Conservation (phyloP, 1,284 basidiomycete genomes). For the Boletus semigastroideus region DNA sequence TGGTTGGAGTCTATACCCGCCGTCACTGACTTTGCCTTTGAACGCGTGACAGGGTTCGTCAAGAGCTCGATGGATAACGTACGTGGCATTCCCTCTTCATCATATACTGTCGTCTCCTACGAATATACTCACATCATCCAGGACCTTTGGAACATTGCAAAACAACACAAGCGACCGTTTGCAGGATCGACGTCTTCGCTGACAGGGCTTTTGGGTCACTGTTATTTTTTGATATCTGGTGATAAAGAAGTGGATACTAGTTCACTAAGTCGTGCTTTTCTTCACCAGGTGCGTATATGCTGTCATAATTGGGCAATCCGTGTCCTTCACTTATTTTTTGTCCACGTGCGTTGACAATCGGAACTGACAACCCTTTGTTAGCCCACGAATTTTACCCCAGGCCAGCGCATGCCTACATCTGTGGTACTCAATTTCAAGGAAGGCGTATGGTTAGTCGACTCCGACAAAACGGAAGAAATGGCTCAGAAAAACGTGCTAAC, state of each 20-base stretch:
- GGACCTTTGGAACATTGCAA: conserved; percentile 69
- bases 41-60: conserved; percentile 65
- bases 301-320: neutral
- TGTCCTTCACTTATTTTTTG: too few relatives aligned
- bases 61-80: conserved; percentile 82
- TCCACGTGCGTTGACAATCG: neutral
- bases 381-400: conserved; percentile 71
- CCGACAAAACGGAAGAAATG: conserved; percentile 51
- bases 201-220: conserved; percentile 80
- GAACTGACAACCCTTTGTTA: conserved; percentile 30
- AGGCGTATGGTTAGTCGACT: conserved; percentile 82
- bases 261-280: conserved; percentile 59
- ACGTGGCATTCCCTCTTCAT: conserved; percentile 10
- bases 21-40: conserved; percentile 73
- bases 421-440: conserved; percentile 66
- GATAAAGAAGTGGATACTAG: conserved; percentile 62
- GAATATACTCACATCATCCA: conserved; percentile 26
- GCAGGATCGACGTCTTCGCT: conserved; percentile 93
- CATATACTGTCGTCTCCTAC: neutral
- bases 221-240: conserved; percentile 81
- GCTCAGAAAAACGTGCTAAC: conserved; percentile 73
- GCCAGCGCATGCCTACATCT: conserved; percentile 78
- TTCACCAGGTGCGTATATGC: conserved; percentile 50
- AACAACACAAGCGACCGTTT: conserved; percentile 60
- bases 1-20: conserved; percentile 72